These are phyloP conservation scores for Populus hybrid DNA, from an alignment of 441 rosid species.

Conservation along the genomic window DNA sequence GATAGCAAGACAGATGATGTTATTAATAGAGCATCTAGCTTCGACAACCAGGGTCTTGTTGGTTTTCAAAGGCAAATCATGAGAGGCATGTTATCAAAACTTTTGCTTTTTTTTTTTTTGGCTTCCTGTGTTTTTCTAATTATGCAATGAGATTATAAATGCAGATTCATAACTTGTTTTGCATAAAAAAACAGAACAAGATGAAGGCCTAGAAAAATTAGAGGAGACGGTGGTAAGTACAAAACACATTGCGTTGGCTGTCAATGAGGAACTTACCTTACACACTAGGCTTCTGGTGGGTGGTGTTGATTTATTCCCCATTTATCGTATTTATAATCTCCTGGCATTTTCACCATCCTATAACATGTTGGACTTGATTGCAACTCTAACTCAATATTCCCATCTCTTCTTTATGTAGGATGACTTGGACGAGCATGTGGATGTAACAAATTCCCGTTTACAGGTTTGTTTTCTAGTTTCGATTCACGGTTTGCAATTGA, in stretches of 20 bases:
- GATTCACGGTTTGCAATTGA: not conserved
- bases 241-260: slow-evolving; percentile 3
- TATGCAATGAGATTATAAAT: not conserved
- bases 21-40: not conserved
- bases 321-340: not conserved
- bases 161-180: not conserved
- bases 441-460: slow-evolving; percentile 4
- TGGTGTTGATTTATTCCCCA: not conserved
- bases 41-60: not conserved
- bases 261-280: slow-evolving; percentile 1
- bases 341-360: not conserved
- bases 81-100: not conserved
- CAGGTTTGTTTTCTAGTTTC: not conserved
- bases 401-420: not conserved
- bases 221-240: slow-evolving; percentile 1
- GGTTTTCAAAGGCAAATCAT: not conserved
- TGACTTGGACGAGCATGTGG: not conserved
- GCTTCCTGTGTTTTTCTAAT: not conserved
- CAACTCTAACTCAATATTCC: not conserved
- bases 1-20: not conserved
- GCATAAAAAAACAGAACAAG: slow-evolving; percentile 6
- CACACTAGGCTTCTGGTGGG: slow-evolving; percentile 4
- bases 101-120: too few relatives aligned
- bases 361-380: not conserved
- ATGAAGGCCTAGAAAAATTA: not conserved